Evolutionary conservation across 306 rosid genomes (phyloP).

Genomic region (Abrus precatorius): DNA sequence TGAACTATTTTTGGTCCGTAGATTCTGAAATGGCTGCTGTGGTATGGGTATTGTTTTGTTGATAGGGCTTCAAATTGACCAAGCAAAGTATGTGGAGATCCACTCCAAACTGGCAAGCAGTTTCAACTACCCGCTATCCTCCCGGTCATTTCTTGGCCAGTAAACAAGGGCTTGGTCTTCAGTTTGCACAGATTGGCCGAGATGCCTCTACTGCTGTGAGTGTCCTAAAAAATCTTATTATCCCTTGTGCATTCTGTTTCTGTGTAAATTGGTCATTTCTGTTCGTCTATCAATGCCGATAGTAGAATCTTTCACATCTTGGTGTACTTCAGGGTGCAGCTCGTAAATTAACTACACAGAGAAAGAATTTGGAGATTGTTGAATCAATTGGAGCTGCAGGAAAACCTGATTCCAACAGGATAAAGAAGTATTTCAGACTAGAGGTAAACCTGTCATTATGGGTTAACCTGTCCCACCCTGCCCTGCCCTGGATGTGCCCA

Average conservation of each 20-base stretch:
- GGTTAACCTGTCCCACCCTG: background rate
- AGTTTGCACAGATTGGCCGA: constrained; percentile 98
- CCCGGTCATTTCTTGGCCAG: constrained; percentile 88
- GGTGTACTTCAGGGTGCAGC: constrained; percentile 87
- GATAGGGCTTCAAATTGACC: constrained; percentile 85
- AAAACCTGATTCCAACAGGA: constrained; percentile 74
- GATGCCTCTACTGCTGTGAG: constrained; percentile 99
- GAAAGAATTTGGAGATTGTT: constrained; percentile 77
- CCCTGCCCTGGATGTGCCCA: no score
- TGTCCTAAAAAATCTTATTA: constrained; percentile 12
- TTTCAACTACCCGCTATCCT: constrained; percentile 87
- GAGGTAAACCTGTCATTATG: constrained; percentile 68
- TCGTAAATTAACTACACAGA: constrained; percentile 90
- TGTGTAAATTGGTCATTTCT: constrained; percentile 17
- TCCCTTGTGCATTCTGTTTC: constrained; percentile 8
- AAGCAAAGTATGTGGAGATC: constrained; percentile 89
- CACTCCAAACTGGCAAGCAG: constrained; percentile 89
- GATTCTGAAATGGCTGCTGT: background rate
- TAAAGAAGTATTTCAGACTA: constrained; percentile 88
- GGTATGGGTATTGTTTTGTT: constrained; percentile 36
- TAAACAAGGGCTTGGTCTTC: constrained; percentile 89
- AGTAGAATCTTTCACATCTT: constrained; percentile 26
- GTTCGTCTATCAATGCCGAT: constrained; percentile 31
- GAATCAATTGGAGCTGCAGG: constrained; percentile 91
- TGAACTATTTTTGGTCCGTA: background rate